A percentile compares a stretch with the other conserved stretches of the same genome.
Conservation (phyloP, 768 basidiomycete species). For the Boletus reticulatus region DNA sequence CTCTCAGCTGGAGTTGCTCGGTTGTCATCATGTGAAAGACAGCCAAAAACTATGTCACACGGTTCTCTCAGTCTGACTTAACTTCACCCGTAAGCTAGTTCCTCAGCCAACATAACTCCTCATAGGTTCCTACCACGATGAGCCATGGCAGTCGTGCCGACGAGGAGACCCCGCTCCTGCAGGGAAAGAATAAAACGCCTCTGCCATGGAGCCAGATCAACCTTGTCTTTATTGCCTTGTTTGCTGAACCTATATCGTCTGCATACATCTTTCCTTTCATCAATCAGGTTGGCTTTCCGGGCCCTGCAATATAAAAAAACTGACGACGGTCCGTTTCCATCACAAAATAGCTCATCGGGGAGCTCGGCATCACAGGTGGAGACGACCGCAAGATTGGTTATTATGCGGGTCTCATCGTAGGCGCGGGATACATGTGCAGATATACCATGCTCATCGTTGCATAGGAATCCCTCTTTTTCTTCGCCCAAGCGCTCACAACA, state of each 20-base stretch:
- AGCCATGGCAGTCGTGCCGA: background rate
- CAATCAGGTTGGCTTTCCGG: background rate
- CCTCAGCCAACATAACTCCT: too few species aligned
- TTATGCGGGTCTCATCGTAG: constrained; percentile 59
- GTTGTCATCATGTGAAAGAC: too few species aligned
- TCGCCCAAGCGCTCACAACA: constrained; percentile 53
- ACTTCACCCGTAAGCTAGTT: too few species aligned
- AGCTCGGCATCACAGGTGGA: background rate
- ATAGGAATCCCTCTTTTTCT: constrained; percentile 63
- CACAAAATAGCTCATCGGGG: background rate
- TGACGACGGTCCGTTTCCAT: too few species aligned
- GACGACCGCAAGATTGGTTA: constrained; percentile 63
- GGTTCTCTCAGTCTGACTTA: too few species aligned
- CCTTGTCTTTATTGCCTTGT: background rate
- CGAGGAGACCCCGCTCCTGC: background rate
- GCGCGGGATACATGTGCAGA: constrained; percentile 19
- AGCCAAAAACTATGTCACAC: too few species aligned
- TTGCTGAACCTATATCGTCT: background rate
- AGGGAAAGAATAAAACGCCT: background rate
- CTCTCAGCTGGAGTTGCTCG: too few species aligned
- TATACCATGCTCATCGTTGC: background rate
- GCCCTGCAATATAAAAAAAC: background rate
- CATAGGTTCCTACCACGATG: background rate
- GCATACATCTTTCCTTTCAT: background rate
- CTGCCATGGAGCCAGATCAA: background rate